phyloP scores from a whole-genome alignment of 73 alveolate genomes.

The Paramecium biaurelia region DNA sequence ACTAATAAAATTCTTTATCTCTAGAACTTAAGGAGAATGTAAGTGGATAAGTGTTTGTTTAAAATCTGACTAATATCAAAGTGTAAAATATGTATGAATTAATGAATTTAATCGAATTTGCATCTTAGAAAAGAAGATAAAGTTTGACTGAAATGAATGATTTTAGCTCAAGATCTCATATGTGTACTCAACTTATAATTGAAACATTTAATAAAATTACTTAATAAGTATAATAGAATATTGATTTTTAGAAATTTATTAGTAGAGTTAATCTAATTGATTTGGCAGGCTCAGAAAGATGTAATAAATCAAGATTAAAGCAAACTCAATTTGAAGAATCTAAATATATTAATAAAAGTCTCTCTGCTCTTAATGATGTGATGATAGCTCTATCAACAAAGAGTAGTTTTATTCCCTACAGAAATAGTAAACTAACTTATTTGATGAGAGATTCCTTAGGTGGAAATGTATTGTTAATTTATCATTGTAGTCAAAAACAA shows the following conservation, averaged over 20 bases:
- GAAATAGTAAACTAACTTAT: conserved; percentile 83
- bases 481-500: conserved; percentile 82
- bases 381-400: conserved; percentile 68
- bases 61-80: conserved; percentile 39
- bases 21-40: conserved; percentile 47
- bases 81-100: conserved; percentile 56
- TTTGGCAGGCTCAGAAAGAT: conserved; percentile 97
- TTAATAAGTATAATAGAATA: not conserved
- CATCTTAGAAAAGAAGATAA: conserved; percentile 70
- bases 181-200: not conserved
- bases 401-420: conserved; percentile 73
- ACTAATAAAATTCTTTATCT: not conserved
- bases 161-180: conserved; percentile 79
- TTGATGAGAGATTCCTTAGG: conserved; percentile 79
- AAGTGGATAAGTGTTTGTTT: conserved; percentile 9
- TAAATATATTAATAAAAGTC: conserved; percentile 85
- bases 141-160: conserved; percentile 81
- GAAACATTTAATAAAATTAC: not conserved
- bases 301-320: conserved; percentile 84
- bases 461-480: conserved; percentile 71
- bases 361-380: conserved; percentile 86
- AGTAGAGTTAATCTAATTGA: conserved; percentile 85
- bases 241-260: conserved; percentile 66
- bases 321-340: conserved; percentile 89
- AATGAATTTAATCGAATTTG: conserved; percentile 67